Evolutionary conservation across 331 rosid species (phyloP), one percentile per base, ranked within the genome.

Genomic region (Quercus lobata): DNA sequence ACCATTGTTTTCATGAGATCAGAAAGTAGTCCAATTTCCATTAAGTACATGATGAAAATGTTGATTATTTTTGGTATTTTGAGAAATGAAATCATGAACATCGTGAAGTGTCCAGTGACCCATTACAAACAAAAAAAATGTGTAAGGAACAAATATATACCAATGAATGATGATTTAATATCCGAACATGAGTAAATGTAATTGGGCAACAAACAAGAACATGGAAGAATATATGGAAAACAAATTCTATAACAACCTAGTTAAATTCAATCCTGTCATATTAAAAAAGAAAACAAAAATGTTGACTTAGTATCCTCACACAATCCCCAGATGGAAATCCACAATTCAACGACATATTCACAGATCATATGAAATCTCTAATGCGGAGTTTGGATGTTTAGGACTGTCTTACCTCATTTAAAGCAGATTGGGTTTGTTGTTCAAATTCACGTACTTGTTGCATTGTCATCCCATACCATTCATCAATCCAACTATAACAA

Each of bases 401-500:
- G 54, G 54, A 35, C 66, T 15, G 35, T 71, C 75, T 11, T 82
- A 86, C 89, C 89, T 86, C 79, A 24, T 80, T 57, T 63, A 72
- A 76, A 8, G 62, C 34, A 35, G 79, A 82, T 22, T 76, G 52
- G 44, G 72, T 79, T 53, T 18, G 63, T 57, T 35, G 86, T 75
- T 86, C 86, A 73, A 74, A 44, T 74, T 86, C 78, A 46, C 70
- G 87, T 73, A 86, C 65, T 29, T 83, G 84, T 54, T 80, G 69
- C 29, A 80, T 53, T 18, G 87, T 83, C 89, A 86, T 73, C 46
- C 89, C 89, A 10, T 69, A 83, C 89, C 89, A 86, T 72, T 83
- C 83, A 71, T 86, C 89, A 5, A 86, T 83, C 89, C 89, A 86
- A 58, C 83, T 65, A 69, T 80, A 83, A 71, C 89, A 86, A 55